Conservation (phyloP, 345 rosid species). For the Jatropha curcas region DNA sequence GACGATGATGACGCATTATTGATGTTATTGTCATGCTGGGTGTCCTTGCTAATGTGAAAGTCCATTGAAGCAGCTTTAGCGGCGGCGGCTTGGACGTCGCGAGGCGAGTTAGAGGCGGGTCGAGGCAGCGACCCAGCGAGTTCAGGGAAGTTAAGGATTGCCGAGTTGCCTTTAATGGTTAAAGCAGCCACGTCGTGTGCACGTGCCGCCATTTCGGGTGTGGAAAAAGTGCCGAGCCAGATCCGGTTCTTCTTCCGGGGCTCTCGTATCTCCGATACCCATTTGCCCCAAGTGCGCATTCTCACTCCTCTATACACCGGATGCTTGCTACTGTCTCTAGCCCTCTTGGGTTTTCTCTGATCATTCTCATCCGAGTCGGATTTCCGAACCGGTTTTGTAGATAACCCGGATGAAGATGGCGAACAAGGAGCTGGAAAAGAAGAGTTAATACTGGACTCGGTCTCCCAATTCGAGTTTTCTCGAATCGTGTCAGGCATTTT, state of each 20-base stretch:
- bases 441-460: slow-evolving; percentile 20
- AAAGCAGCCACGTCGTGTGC: slow-evolving; percentile 98
- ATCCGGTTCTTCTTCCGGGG: slow-evolving; percentile 91
- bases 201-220: slow-evolving; percentile 95
- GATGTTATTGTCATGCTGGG: neutral
- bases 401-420: slow-evolving; percentile 14
- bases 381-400: neutral
- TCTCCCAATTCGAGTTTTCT: slow-evolving; percentile 7
- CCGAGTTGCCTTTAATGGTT: slow-evolving; percentile 78
- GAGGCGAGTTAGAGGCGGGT: slow-evolving; percentile 69
- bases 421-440: slow-evolving; percentile 11
- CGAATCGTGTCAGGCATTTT: slow-evolving; percentile 2
- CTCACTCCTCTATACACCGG: slow-evolving; percentile 81
- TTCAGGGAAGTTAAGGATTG: slow-evolving; percentile 83
- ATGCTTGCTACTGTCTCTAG: slow-evolving; percentile 38
- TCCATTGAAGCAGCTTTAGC: slow-evolving; percentile 82
- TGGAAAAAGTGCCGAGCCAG: slow-evolving; percentile 96
- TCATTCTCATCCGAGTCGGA: slow-evolving; percentile 1
- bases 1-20: slow-evolving; percentile 15
- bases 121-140: slow-evolving; percentile 72
- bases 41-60: slow-evolving; percentile 1
- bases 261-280: slow-evolving; percentile 98
- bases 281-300: slow-evolving; percentile 94
- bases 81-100: slow-evolving; percentile 94
- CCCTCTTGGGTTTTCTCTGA: slow-evolving; percentile 3